Conservation (phyloP, 495 filamentous ascomycete genomes). For the Chaetomidium leptoderma region DNA sequence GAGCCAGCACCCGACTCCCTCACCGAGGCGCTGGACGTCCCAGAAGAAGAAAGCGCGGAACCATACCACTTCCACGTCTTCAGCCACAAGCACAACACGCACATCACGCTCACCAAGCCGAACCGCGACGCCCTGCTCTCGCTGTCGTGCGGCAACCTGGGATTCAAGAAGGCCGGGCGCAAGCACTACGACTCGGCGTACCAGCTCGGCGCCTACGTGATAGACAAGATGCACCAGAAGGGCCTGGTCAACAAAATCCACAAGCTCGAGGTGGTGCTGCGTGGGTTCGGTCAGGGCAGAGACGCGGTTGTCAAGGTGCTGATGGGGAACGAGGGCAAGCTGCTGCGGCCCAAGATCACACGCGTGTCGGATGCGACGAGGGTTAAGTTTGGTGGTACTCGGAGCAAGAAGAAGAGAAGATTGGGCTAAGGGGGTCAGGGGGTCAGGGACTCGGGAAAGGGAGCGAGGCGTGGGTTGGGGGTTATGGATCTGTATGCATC, state of each 20-base stretch:
- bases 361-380: constrained; percentile 78
- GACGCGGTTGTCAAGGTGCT: constrained; percentile 87
- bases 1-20: constrained; percentile 11
- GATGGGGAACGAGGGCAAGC: constrained; percentile 75
- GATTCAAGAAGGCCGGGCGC: constrained; percentile 74
- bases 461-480: not conserved
- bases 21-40: constrained; percentile 13
- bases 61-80: constrained; percentile 86
- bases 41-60: constrained; percentile 34
- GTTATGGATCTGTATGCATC: not conserved
- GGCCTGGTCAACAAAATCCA: constrained; percentile 58
- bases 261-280: constrained; percentile 69
- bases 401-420: constrained; percentile 74
- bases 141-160: constrained; percentile 74
- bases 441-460: not conserved
- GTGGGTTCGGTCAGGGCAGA: constrained; percentile 78
- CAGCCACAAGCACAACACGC: constrained; percentile 83
- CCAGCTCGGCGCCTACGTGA: constrained; percentile 73
- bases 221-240: constrained; percentile 71
- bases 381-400: constrained; percentile 92
- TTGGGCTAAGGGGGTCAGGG: constrained; percentile 55
- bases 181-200: constrained; percentile 89
- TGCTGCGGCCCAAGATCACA: constrained; percentile 62
- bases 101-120: constrained; percentile 80
- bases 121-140: constrained; percentile 72